These are phyloP conservation scores for Candida sithepensis DNA, from an alignment of 805 yeast species.

Conservation along the genomic window DNA sequence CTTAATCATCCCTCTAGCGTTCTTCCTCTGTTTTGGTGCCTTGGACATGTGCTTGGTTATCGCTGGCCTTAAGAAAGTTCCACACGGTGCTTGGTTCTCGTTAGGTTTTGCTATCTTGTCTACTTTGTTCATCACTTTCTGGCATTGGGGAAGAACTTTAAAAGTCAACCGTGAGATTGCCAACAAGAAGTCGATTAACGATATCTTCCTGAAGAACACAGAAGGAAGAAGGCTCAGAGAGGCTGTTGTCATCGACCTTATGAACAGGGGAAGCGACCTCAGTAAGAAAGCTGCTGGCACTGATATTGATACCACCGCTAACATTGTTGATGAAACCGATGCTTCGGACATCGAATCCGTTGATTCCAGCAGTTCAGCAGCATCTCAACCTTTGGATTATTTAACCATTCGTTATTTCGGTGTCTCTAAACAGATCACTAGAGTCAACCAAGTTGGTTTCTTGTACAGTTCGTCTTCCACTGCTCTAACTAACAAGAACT, in stretches of 20 bases:
- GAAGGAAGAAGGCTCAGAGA: conserved; percentile 19
- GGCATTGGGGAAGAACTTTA: conserved; percentile 46
- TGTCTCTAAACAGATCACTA: conserved; percentile 10
- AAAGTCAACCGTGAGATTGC: conserved; percentile 37
- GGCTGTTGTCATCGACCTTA: conserved; percentile 18
- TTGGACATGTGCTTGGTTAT: conserved; percentile 44
- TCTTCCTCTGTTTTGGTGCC: conserved; percentile 39
- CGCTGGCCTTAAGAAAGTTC: conserved; percentile 48
- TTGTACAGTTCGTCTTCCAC: conserved; percentile 38
- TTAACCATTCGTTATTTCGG: conserved; percentile 8
- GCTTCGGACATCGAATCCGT: conserved; percentile 1
- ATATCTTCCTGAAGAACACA: conserved; percentile 29
- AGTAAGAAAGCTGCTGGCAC: neutral
- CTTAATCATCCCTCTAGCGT: conserved; percentile 33
- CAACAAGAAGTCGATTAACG: conserved; percentile 21
- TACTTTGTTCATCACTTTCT: conserved; percentile 36
- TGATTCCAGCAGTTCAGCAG: neutral
- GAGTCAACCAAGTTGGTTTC: conserved; percentile 38
- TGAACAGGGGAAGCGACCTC: neutral
- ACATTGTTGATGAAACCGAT: neutral
- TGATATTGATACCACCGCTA: neutral
- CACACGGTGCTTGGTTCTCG: conserved; percentile 64
- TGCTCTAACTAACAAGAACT: conserved; percentile 39
- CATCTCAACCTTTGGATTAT: neutral
- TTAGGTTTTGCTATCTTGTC: conserved; percentile 40